phyloP scores from a whole-genome alignment of 345 rosid species.

The Pistacia atlantica region DNA sequence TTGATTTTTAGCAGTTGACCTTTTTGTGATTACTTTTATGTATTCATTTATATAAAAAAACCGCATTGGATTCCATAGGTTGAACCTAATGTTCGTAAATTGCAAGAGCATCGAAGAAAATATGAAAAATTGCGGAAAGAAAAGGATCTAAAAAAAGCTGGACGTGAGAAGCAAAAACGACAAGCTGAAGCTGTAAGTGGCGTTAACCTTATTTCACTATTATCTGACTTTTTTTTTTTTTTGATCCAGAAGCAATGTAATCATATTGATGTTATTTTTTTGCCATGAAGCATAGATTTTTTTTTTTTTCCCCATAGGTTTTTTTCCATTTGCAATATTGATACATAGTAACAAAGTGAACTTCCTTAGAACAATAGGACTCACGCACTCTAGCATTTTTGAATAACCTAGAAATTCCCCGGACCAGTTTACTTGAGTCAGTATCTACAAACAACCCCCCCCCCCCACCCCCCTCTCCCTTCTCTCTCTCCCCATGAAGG shows the following conservation, averaged over 20 bases:
- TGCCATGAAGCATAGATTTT: background rate
- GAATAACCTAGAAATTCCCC: background rate
- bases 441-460: no score
- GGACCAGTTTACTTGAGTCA: background rate
- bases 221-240: background rate
- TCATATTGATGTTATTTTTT: no score
- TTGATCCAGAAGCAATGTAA: background rate
- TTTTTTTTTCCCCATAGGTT: background rate
- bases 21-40: no score
- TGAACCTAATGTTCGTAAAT: conserved; percentile 74
- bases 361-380: conserved; percentile 23
- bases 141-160: conserved; percentile 57
- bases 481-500: background rate
- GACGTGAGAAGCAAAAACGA: conserved; percentile 41
- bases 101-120: conserved; percentile 73
- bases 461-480: no score
- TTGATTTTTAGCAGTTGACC: background rate
- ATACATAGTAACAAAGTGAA: background rate
- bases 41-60: no score
- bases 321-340: background rate
- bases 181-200: conserved; percentile 56
- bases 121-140: conserved; percentile 72
- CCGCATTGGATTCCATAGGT: conserved; percentile 47
- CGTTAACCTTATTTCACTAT: background rate
- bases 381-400: conserved; percentile 27